Conservation (phyloP, 805 yeast species). For the Barnettozyma sucrosica region DNA sequence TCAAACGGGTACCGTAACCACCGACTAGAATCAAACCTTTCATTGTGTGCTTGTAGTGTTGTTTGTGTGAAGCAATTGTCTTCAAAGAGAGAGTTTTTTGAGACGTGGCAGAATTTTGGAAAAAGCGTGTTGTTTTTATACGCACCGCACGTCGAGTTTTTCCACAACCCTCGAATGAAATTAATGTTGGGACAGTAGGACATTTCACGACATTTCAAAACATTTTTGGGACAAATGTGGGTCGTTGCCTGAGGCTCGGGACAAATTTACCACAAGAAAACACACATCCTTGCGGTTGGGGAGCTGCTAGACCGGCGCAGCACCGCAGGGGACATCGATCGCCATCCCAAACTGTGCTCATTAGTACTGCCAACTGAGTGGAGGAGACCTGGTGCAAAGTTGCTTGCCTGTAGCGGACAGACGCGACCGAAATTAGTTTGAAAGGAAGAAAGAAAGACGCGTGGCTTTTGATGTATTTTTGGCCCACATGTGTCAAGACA, state of each 20-base stretch:
- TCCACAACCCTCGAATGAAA: background rate
- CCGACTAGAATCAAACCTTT: constrained; percentile 98
- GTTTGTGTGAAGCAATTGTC: constrained; percentile 6
- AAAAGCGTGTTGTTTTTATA: constrained; percentile 8
- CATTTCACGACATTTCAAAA: no score
- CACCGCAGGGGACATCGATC: no score
- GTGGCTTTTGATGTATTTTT: background rate
- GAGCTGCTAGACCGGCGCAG: no score
- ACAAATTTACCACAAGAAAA: no score
- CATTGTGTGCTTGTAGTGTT: constrained; percentile 43
- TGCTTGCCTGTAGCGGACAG: background rate
- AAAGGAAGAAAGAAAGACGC: background rate
- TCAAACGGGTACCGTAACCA: constrained; percentile 99
- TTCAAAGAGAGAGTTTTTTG: constrained; percentile 5
- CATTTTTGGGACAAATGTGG: no score
- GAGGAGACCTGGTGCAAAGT: no score
- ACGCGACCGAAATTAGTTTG: background rate
- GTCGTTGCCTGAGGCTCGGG: no score
- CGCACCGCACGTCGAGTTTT: background rate
- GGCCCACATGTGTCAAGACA: background rate
- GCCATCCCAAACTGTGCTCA: no score
- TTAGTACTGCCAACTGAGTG: no score
- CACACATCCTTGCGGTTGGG: no score
- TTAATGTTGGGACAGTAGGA: background rate
- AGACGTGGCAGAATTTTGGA: background rate